These are phyloP conservation scores for Cochlearia excelsa DNA, from an alignment of 345 rosid genomes.

Conservation along the genomic window DNA sequence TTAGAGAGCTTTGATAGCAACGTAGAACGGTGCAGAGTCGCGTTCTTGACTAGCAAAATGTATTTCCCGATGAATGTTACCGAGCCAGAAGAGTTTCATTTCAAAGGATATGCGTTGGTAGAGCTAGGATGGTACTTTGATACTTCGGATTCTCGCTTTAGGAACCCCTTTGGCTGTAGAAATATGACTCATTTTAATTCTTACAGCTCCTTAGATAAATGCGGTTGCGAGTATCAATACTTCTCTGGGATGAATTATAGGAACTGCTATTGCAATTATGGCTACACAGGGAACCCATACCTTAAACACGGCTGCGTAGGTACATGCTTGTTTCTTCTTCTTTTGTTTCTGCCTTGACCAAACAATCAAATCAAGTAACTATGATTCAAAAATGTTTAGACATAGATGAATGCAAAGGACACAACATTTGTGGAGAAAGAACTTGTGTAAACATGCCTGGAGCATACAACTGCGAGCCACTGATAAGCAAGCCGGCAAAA, in stretches of 20 bases:
- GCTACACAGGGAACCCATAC: conserved; percentile 25
- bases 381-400: neutral
- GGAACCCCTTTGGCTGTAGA: neutral
- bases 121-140: conserved; percentile 20
- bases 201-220: neutral
- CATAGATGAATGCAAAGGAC: conserved; percentile 8
- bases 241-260: conserved; percentile 2
- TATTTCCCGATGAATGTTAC: neutral
- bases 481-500: neutral
- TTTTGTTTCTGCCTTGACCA: neutral
- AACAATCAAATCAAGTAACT: neutral
- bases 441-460: conserved; percentile 10
- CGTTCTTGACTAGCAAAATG: conserved; percentile 1
- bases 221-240: neutral
- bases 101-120: neutral
- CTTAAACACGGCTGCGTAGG: conserved; percentile 16
- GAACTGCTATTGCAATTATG: neutral
- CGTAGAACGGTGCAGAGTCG: conserved; percentile 13
- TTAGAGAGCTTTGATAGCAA: neutral
- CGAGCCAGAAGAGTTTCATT: neutral
- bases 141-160: conserved; percentile 19
- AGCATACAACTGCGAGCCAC: neutral
- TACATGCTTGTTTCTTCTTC: neutral
- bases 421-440: neutral
- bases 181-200: neutral